These are phyloP conservation scores for Cyberlindnera mississippiensis DNA, from an alignment of 805 yeast genomes.

Conservation along the genomic window DNA sequence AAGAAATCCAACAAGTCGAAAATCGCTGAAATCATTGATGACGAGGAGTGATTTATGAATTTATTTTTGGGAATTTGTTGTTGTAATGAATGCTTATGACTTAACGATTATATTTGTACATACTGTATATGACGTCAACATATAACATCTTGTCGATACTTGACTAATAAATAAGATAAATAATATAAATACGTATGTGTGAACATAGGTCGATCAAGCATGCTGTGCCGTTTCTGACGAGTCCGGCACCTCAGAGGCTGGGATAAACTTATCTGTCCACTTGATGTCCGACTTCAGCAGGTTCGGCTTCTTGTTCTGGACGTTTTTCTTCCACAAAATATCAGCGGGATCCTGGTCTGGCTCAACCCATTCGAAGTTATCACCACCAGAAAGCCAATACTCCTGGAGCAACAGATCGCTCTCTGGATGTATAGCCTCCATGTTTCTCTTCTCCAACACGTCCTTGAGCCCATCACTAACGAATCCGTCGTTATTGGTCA, in stretches of 20 bases:
- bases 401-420: slow-evolving; percentile 70
- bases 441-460: slow-evolving; percentile 7
- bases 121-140: too few relatives aligned
- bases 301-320: slow-evolving; percentile 15
- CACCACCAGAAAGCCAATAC: slow-evolving; percentile 85
- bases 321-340: slow-evolving; percentile 25
- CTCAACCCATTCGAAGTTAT: slow-evolving; percentile 84
- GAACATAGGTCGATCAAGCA: background rate
- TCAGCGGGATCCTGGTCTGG: slow-evolving; percentile 91
- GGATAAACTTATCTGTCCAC: slow-evolving; percentile 24
- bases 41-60: slow-evolving; percentile 6
- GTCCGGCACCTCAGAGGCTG: slow-evolving; percentile 4
- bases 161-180: slow-evolving; percentile 2
- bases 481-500: slow-evolving; percentile 22
- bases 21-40: slow-evolving; percentile 13
- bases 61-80: background rate
- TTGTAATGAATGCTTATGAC: background rate
- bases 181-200: slow-evolving; percentile 1
- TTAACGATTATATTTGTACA: background rate
- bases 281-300: slow-evolving; percentile 12
- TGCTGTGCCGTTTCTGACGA: background rate
- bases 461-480: slow-evolving; percentile 15
- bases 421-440: slow-evolving; percentile 41
- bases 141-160: too few relatives aligned
- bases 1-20: slow-evolving; percentile 3